A percentile compares a stretch with the other conserved stretches of the same genome.
phyloP scores from a whole-genome alignment of 1,284 basidiomycete genomes.

The Ceratobasidium sp. region DNA sequence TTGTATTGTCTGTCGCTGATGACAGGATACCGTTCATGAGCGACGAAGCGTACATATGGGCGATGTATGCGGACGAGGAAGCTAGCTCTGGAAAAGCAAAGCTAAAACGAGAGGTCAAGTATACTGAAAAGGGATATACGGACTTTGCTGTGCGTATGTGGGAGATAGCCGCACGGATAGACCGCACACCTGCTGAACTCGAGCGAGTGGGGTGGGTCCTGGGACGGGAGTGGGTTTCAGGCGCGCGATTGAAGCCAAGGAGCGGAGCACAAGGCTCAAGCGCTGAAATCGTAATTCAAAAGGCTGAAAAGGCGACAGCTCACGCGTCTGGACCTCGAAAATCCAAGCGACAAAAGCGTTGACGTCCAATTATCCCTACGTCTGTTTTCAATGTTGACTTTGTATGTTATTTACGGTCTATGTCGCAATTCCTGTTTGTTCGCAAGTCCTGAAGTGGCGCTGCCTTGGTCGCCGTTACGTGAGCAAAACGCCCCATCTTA shows the following conservation, averaged over 20 bases:
- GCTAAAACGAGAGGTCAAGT: slow-evolving; percentile 30
- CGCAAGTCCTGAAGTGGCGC: slow-evolving; percentile 18
- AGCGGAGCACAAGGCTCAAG: too few species aligned
- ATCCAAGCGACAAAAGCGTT: slow-evolving; percentile 22
- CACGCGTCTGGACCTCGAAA: background rate
- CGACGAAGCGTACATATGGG: slow-evolving; percentile 39
- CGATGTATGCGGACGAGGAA: slow-evolving; percentile 34
- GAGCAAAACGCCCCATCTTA: slow-evolving; percentile 30
- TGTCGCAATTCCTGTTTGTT: background rate
- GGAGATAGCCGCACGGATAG: background rate
- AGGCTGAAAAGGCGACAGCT: background rate
- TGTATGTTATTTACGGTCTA: background rate
- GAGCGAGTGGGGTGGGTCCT: slow-evolving; percentile 31
- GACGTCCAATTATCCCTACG: background rate
- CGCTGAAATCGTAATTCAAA: background rate
- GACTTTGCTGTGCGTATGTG: slow-evolving; percentile 27
- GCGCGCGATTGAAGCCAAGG: background rate
- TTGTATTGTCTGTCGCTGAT: slow-evolving; percentile 26
- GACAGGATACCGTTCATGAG: slow-evolving; percentile 36
- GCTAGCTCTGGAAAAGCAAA: background rate
- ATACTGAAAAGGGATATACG: slow-evolving; percentile 31
- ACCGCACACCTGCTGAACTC: background rate
- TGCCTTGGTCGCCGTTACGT: slow-evolving; percentile 22
- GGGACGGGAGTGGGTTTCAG: slow-evolving; percentile 20
- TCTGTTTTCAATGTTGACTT: background rate